Conservation (phyloP, 352 stramenopile genomes). For the Pythium myriotylum region DNA sequence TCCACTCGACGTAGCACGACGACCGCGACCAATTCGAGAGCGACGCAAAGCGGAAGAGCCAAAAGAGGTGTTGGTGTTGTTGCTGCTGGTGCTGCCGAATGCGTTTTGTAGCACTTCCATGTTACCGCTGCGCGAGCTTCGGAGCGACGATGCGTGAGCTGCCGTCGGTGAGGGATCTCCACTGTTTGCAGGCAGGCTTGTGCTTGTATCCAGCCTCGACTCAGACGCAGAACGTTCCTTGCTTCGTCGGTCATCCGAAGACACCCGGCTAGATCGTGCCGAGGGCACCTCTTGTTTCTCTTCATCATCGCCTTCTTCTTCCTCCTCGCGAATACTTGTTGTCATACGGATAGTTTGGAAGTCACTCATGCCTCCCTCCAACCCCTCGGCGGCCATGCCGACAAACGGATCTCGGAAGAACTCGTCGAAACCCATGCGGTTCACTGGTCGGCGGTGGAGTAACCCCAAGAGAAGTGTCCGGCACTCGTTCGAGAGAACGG, state of each 20-base stretch:
- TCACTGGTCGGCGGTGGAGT: constrained; percentile 86
- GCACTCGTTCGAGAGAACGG: constrained; percentile 83
- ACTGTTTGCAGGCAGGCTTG: constrained; percentile 9
- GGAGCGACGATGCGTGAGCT: constrained; percentile 33
- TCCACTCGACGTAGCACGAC: constrained; percentile 57
- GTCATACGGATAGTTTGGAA: constrained; percentile 27
- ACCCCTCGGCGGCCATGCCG: constrained; percentile 30
- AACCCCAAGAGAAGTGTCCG: constrained; percentile 75
- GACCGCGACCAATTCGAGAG: constrained; percentile 55
- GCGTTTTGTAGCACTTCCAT: constrained; percentile 71
- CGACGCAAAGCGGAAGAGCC: constrained; percentile 48
- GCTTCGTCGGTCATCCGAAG: not conserved
- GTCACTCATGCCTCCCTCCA: not conserved
- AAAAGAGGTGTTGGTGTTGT: constrained; percentile 17
- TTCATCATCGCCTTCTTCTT: constrained; percentile 48
- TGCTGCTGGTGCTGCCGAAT: constrained; percentile 53
- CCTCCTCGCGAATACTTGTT: constrained; percentile 64
- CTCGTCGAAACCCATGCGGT: constrained; percentile 88
- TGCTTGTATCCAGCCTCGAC: constrained; percentile 20
- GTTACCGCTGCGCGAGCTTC: constrained; percentile 58
- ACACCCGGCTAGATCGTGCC: not conserved
- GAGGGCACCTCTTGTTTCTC: constrained; percentile 13
- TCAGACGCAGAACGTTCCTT: constrained; percentile 42
- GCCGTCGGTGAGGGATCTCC: constrained; percentile 22
- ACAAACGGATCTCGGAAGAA: constrained; percentile 88